Conservation (phyloP, 306 rosid genomes). For the Pachyrhizus erosus region DNA sequence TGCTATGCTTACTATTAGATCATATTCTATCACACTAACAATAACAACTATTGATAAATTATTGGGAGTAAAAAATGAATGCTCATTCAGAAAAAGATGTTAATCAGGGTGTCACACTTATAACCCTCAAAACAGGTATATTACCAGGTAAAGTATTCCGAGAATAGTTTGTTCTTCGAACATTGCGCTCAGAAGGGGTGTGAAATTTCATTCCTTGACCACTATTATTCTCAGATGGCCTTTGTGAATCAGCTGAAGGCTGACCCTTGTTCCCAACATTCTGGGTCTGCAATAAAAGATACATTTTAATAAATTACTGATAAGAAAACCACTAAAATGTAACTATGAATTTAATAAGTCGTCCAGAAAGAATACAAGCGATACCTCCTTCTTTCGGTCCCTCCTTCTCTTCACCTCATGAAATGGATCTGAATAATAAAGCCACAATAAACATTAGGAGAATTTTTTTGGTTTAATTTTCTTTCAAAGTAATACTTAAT, state of each 20-base stretch:
- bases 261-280: conserved; percentile 54
- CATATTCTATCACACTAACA: background rate
- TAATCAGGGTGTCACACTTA: conserved; percentile 9
- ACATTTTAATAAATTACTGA: conserved; percentile 10
- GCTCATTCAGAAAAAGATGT: background rate
- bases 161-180: conserved; percentile 69
- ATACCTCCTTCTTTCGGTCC: conserved; percentile 91
- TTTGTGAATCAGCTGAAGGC: conserved; percentile 50
- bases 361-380: background rate
- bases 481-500: conserved; percentile 22
- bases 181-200: conserved; percentile 62
- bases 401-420: conserved; percentile 96
- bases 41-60: background rate
- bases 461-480: background rate
- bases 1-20: background rate
- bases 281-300: conserved; percentile 57
- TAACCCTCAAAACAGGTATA: conserved; percentile 1
- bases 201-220: conserved; percentile 61
- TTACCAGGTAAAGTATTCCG: conserved; percentile 71
- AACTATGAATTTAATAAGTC: conserved; percentile 6
- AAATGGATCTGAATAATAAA: conserved; percentile 71
- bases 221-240: conserved; percentile 61
- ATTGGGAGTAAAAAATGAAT: background rate
- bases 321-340: background rate
- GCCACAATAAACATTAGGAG: conserved; percentile 32